Evolutionary conservation across 192 early-diverging fungal genomes (phyloP), one percentile per base, ranked within the genome.

Genomic region (Coemansia sp.): DNA sequence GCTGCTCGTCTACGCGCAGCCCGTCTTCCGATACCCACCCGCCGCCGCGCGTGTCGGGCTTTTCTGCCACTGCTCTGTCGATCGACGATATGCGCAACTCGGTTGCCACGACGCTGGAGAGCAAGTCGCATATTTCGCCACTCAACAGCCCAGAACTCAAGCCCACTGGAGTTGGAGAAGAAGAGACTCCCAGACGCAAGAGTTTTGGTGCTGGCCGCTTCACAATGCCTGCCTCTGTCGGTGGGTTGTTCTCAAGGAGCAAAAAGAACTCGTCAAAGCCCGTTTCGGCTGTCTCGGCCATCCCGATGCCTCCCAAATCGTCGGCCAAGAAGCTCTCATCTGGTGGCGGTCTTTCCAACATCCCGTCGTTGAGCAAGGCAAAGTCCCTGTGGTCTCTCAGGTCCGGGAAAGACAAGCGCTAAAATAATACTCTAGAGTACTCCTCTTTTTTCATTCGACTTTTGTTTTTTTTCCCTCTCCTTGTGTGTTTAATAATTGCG

Each of bases 301-400:
- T 72, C 15, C 70, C 75, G 19, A 56, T 72, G 59, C 75, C 75
- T 7, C 59, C 75, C 4, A 19, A 61, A 2, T 9, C 49, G 19
- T 52, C 49, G 6, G 23, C 49, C 7, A 52, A 52, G 49, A 11
- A 25, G 9, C 49, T 22, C 2, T 52, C 49, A 9, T 52, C 49
- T 2, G 42, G 45, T 49, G 42, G 41, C 14, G 65, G 55, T 0
- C 48, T 64, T 14, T 65, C 70, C 6, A 64, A 66, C 19, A 69
- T 73, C 17, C 70, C 76, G 22, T 61, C 70, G 9, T 42, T 79
- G 54, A 67, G 67, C 25, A 73, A 73, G 57, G 76, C 76, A 0
- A 63, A 64, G 29, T 73, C 71, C 2, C 63, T 79, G 38, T 79
- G 76, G 76, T 59, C 76, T 0, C 59, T 79, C 25, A 61, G 65